These are phyloP conservation scores for Dioscorea alata DNA, from an alignment of 106 monocot species.

Conservation along the genomic window DNA sequence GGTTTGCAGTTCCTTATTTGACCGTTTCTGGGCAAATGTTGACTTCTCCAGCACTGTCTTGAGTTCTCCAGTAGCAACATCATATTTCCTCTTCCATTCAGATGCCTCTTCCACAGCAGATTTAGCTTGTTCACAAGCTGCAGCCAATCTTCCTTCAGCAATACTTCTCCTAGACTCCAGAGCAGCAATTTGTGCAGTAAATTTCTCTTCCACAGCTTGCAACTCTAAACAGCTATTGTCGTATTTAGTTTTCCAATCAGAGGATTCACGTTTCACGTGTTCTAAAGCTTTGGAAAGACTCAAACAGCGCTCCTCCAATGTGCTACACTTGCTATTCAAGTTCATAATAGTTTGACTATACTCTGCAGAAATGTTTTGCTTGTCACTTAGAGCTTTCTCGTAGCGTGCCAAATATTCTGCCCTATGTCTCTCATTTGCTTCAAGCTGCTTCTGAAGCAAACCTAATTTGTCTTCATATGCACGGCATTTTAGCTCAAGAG, in stretches of 20 bases:
- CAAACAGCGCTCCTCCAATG: constrained; percentile 74
- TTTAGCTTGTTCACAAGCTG: constrained; percentile 80
- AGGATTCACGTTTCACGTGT: constrained; percentile 38
- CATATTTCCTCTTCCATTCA: constrained; percentile 95
- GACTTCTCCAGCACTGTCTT: constrained; percentile 76
- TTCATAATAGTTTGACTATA: constrained; percentile 56
- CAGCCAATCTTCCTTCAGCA: constrained; percentile 69
- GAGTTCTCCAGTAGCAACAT: constrained; percentile 57
- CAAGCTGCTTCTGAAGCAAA: constrained; percentile 74
- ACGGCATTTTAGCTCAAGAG: constrained; percentile 45
- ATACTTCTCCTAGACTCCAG: constrained; percentile 70
- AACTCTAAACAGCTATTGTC: constrained; percentile 32
- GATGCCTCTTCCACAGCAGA: constrained; percentile 78
- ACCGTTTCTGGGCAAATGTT: constrained; percentile 61
- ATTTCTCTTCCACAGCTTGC: constrained; percentile 69
- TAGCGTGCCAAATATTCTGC: constrained; percentile 84
- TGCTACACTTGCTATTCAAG: constrained; percentile 77
- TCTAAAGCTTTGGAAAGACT: constrained; percentile 60
- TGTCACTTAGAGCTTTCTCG: constrained; percentile 81
- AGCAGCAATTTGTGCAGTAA: constrained; percentile 59
- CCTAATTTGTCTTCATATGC: constrained; percentile 69
- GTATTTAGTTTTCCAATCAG: constrained; percentile 74
- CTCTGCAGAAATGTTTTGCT: constrained; percentile 74
- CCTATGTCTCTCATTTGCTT: constrained; percentile 79
- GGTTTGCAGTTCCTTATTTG: constrained; percentile 68